Evolutionary conservation across 2,329 filamentous ascomycete species (phyloP), one percentile per base, ranked within the genome.

Genomic region (Pyricularia sp.): DNA sequence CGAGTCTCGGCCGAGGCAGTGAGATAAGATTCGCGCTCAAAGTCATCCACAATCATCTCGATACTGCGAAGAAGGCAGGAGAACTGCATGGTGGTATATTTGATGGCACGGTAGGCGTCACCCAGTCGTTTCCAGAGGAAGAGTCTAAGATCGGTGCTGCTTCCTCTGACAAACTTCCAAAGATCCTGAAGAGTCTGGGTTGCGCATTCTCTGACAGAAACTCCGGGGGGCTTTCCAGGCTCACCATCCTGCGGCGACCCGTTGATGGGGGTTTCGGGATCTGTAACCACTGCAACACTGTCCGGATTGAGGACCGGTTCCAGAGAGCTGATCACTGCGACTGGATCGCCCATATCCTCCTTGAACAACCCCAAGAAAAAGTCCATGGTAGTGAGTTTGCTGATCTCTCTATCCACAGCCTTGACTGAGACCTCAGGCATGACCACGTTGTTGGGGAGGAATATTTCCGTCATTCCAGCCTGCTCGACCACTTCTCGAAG

Each of bases 351-450:
- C 66, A 88, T 84, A 65, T 94, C 89, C 49, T 92, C 87, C 66
- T 90, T 89, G 73, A 97, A 97, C 0, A 99, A 84, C 49, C 88
- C 90, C 63, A 92, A 82, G 75, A 99, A 97, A 74, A 97, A 97
- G 72, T 97, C 93, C 84, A 96, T 94, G 0, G 93, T 97, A 16
- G 91, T 96, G 40, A 97, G 82, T 70, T 93, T 92, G 13, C 91
- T 93, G 30, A 97, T 88, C 73, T 99, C 93, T 65, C 91, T 87
- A 68, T 97, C 93, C 8, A 94, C 88, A 0, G 91, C 90, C n/a
- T 84, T 82, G 2, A 86, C 77, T 0, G 93, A 97, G 62, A 99
- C 84, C 67, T 94, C 90, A 0, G 91, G 86, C 87, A 99, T 96
- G 24, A 93, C 84, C 1, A 86, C 84, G 71, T 96, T 97, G 74